Base-by-base conservation (phyloP, 2,329 filamentous ascomycete species). In the Chrysoporthe austroafricana region DNA sequence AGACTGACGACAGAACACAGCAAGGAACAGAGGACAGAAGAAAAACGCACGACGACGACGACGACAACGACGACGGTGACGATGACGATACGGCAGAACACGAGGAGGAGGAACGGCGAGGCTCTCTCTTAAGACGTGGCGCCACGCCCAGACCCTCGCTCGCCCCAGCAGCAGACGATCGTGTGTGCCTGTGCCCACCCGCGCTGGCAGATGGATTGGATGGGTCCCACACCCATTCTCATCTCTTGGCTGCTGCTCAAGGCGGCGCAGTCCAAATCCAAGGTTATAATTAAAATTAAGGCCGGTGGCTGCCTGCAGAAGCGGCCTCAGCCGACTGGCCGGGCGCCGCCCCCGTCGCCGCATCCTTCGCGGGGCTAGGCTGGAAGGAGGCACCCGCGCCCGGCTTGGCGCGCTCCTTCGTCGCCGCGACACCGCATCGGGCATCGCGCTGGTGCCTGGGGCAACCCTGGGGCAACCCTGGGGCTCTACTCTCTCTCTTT, bases 221-320 rank as follows among this genome's bases (percentile, higher is more conserved):
- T 26, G 26, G 26, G 26, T 26, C 26, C 26, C 26, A 2, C 26
- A 26, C 26, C 26, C 26, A 26, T 26, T 26, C 26, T 26, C 26
- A 26, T 26, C 0, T 26, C 26, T 26, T 26, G 26, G 26, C 26
- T 26, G 2, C 26, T 26, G 26, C 26, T 26, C 26, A 26, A 54
- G 32, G 50, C 50, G 50, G 50, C 50, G 50, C 50, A 54, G 50
- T 54, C 50, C 26, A 2, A 2, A 26, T 54, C 21, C 26, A 21
- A 32, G 16, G 21, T 54, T 54, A 54, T 32, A 21, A 54, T 54
- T 54, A 54, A 54, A 34, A 54, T 54, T 54, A 54, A 14, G 32
- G 50, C 32, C 14, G 21, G 18, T 57, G 16, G 54, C n/a, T 57
- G 54, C 54, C 54, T 57, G 54, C 34, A 39, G 2, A 39, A 57